A percentile compares a stretch with the other conserved stretches of the same genome.
phyloP scores from a whole-genome alignment of 768 basidiomycete genomes.

The Suillus americanus region DNA sequence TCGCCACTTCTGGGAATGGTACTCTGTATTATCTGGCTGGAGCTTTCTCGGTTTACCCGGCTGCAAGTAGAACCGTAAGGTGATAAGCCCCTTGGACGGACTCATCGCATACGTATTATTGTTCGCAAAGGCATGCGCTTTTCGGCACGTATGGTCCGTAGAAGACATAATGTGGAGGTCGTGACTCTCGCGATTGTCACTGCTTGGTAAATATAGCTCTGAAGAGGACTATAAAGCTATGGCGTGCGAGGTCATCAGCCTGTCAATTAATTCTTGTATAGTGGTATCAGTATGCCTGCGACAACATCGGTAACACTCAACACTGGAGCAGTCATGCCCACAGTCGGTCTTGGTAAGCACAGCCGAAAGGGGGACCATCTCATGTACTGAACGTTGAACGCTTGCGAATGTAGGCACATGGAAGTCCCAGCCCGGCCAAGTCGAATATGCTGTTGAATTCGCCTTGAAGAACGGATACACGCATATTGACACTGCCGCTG shows the following conservation, averaged over 20 bases:
- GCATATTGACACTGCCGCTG: constrained; percentile 70
- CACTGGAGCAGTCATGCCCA: constrained; percentile 77
- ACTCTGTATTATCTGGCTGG: constrained; percentile 62
- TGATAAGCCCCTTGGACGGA: background rate
- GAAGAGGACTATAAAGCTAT: constrained; percentile 4
- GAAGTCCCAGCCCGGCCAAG: constrained; percentile 70
- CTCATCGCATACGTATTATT: background rate
- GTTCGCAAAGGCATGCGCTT: background rate
- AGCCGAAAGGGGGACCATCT: background rate
- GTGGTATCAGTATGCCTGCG: constrained; percentile 44
- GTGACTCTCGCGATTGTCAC: constrained; percentile 8
- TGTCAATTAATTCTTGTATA: background rate
- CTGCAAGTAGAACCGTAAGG: constrained; percentile 26
- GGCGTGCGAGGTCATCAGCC: background rate
- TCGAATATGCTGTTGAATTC: constrained; percentile 70
- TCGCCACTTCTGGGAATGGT: constrained; percentile 58
- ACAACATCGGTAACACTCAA: constrained; percentile 58
- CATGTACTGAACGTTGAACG: background rate
- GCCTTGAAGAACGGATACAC: constrained; percentile 76
- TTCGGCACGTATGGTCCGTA: background rate
- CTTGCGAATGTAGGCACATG: constrained; percentile 59
- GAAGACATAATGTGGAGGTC: background rate
- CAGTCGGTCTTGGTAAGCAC: constrained; percentile 59
- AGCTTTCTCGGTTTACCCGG: constrained; percentile 61
- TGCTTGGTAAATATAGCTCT: constrained; percentile 5